Percentiles rank a stretch among this genome's conserved stretches.
phyloP scores from a whole-genome alignment of 2,329 filamentous ascomycete genomes.

The Lachnellula subtilissima region DNA sequence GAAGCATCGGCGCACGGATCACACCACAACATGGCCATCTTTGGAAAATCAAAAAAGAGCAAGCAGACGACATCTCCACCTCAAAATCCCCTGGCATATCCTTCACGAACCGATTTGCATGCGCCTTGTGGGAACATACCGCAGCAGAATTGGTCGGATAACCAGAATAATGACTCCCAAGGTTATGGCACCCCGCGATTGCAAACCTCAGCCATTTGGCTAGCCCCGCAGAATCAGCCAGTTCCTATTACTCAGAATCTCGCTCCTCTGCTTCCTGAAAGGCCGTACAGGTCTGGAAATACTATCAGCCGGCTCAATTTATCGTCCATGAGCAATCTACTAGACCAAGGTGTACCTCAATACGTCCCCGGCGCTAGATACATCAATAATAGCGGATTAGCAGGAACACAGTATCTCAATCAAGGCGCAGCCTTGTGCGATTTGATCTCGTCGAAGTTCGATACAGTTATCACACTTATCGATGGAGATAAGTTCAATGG shows the following conservation, averaged over 20 bases:
- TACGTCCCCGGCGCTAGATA: conserved; percentile 31
- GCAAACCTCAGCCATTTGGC: conserved; percentile 12
- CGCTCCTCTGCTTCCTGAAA: conserved; percentile 15
- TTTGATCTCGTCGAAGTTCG: conserved; percentile 57
- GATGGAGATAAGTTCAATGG: conserved; percentile 55
- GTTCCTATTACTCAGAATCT: conserved; percentile 17
- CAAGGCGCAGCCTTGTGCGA: conserved; percentile 50
- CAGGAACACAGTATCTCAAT: conserved; percentile 40
- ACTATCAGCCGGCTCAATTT: conserved; percentile 21
- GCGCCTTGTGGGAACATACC: conserved; percentile 1
- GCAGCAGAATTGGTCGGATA: conserved; percentile 13
- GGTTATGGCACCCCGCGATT: conserved; percentile 7
- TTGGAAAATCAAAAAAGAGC: conserved; percentile 25
- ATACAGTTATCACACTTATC: conserved; percentile 66
- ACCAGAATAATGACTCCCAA: conserved; percentile 10
- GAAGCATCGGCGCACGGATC: neutral
- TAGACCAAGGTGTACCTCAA: conserved; percentile 34
- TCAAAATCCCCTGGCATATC: conserved; percentile 3
- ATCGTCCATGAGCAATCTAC: conserved; percentile 29
- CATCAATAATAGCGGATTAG: conserved; percentile 41
- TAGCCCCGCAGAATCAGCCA: conserved; percentile 5
- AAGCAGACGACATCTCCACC: conserved; percentile 11
- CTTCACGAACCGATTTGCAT: conserved; percentile 2
- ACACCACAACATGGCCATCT: conserved; percentile 23
- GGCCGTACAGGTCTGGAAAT: conserved; percentile 9